Conservation (phyloP, 1,284 basidiomycete species). For the Ustilago tritici region DNA sequence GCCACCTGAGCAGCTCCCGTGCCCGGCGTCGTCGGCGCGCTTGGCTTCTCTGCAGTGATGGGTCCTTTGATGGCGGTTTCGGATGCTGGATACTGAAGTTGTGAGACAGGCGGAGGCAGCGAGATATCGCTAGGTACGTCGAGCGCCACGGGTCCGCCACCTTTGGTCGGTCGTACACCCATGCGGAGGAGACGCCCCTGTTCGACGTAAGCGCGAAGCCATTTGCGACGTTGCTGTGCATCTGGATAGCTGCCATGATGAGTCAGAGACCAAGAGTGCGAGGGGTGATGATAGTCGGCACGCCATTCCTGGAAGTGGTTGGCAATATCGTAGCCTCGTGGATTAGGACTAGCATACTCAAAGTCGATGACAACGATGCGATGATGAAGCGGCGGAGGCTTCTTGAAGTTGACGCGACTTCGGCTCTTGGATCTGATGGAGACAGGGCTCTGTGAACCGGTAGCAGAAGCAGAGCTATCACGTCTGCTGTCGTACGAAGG, state of each 20-base stretch:
- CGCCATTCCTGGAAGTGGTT: conserved; percentile 69
- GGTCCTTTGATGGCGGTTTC: conserved; percentile 33
- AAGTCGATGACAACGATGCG: conserved; percentile 68
- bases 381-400: conserved; percentile 53
- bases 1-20: conserved; percentile 45
- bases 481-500: conserved; percentile 31
- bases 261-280: conserved; percentile 58
- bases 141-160: conserved; percentile 20
- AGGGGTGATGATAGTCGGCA: conserved; percentile 62
- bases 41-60: conserved; percentile 35
- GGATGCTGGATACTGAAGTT: conserved; percentile 27
- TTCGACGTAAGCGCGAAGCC: conserved; percentile 67
- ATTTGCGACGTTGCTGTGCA: conserved; percentile 56
- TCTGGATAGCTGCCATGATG: conserved; percentile 62
- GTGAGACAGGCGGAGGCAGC: conserved; percentile 48
- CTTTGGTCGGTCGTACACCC: conserved; percentile 45
- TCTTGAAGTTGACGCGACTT: conserved; percentile 30
- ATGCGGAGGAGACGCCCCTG: conserved; percentile 62
- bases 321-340: conserved; percentile 65
- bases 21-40: conserved; percentile 39
- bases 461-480: conserved; percentile 27
- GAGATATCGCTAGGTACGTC: conserved; percentile 46
- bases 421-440: conserved; percentile 42
- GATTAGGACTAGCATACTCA: conserved; percentile 65
- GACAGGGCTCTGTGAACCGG: conserved; percentile 28